A percentile compares a stretch with the other conserved stretches of the same genome.
Evolutionary conservation across 2,329 filamentous ascomycete species (phyloP).

Genomic region (Pleoardoris graminearum): DNA sequence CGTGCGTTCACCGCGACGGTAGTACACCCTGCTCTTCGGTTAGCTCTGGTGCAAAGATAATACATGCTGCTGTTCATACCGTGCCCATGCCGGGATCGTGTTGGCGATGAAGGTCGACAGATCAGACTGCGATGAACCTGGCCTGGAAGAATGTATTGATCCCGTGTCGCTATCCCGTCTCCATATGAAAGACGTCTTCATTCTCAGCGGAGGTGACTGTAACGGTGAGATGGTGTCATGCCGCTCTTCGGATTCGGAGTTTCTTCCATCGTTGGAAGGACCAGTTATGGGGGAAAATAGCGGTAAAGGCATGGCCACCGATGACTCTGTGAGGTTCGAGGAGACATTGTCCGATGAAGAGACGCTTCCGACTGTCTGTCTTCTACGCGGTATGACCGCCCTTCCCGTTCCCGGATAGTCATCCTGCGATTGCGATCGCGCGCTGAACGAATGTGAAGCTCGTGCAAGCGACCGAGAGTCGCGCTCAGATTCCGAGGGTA

Average conservation of each 20-base stretch:
- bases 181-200: slow-evolving; percentile 44
- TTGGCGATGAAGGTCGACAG: slow-evolving; percentile 39
- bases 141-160: slow-evolving; percentile 38
- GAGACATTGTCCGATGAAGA: slow-evolving; percentile 41
- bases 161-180: slow-evolving; percentile 38
- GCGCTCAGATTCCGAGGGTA: slow-evolving; percentile 42
- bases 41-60: slow-evolving; percentile 8
- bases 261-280: slow-evolving; percentile 33
- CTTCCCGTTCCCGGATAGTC: slow-evolving; percentile 31
- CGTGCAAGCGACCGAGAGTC: slow-evolving; percentile 40
- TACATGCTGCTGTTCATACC: slow-evolving; percentile 21
- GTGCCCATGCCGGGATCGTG: slow-evolving; percentile 46
- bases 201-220: slow-evolving; percentile 43
- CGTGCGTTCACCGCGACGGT: slow-evolving; percentile 41
- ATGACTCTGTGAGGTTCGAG: slow-evolving; percentile 35
- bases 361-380: slow-evolving; percentile 41
- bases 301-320: slow-evolving; percentile 41
- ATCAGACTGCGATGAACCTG: slow-evolving; percentile 43
- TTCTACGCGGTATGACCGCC: slow-evolving; percentile 27
- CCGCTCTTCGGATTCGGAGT: slow-evolving; percentile 34
- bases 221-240: slow-evolving; percentile 46
- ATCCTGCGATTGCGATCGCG: slow-evolving; percentile 38
- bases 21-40: slow-evolving; percentile 37
- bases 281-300: slow-evolving; percentile 39
- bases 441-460: slow-evolving; percentile 36